Conservation (phyloP, 2,329 filamentous ascomycete species). For the Zymoseptoria ardabiliae region DNA sequence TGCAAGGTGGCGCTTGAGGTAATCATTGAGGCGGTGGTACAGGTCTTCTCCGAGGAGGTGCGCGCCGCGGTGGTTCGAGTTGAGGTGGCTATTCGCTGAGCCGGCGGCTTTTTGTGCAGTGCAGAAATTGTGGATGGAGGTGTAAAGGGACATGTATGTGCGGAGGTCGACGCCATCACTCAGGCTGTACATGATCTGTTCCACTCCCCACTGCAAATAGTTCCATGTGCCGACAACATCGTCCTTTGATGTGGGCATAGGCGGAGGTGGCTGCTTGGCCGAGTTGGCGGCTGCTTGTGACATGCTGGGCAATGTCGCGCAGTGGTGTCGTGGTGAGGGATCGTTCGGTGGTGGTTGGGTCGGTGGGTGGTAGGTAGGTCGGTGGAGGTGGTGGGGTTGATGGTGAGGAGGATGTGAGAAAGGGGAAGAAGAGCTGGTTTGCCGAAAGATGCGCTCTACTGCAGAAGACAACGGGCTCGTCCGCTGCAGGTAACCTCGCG, state of each 20-base stretch:
- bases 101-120: conserved; percentile 90
- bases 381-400: conserved; percentile 4
- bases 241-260: conserved; percentile 31
- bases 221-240: conserved; percentile 53
- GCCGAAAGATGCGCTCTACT: not conserved
- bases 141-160: conserved; percentile 97
- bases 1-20: conserved; percentile 71
- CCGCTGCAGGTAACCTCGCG: not conserved
- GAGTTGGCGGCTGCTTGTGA: conserved; percentile 17
- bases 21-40: conserved; percentile 83
- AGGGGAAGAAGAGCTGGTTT: not conserved
- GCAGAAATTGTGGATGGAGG: conserved; percentile 97
- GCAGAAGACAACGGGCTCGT: not conserved
- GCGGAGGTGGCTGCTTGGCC: conserved; percentile 17
- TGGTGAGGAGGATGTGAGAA: not conserved
- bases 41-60: conserved; percentile 93
- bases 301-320: conserved; percentile 16
- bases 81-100: conserved; percentile 37
- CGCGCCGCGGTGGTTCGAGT: conserved; percentile 65
- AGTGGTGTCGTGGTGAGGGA: not conserved
- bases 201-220: conserved; percentile 80
- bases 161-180: conserved; percentile 90
- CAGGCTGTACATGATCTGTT: conserved; percentile 87
- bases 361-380: not conserved
- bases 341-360: conserved; percentile 2